Base-by-base conservation (phyloP, 78 protist genomes). In the Monocercomonoides exilis region DNA sequence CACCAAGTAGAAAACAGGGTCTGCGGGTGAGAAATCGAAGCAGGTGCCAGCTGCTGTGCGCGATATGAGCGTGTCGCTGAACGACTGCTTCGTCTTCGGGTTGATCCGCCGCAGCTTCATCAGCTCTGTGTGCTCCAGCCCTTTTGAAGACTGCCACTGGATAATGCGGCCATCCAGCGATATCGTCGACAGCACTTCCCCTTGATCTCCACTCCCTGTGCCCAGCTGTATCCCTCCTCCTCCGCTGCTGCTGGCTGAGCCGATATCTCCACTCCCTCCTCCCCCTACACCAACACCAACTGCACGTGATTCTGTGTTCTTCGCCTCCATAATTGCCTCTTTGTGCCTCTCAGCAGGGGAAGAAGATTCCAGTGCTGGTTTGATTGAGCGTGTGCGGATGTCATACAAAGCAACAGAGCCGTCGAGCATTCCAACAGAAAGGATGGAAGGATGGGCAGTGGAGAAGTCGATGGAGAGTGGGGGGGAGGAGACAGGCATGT, bases 91-190 rank as follows among this genome's bases (percentile, higher is more conserved):
- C 70, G 70, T 54, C 82, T 79, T 79, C 43, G 82, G 82, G 64
- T 38, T 45, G 34, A 82, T 36, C 2, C 91, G 88, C 77, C 82
- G 85, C 44, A 92, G 85, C 0, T 0, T 0, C 88, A 91, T 90
- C 63, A 91, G 84, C 42, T 89, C 87, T 77, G 77, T 2, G 80
- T 46, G 84, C 80, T 93, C 93, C 45, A 94, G 84, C 34, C 94
- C 94, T 89, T 91, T 92, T 45, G 43, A 44, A 43, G 91, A 41
- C 33, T 84, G 0, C 94, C 96, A 92, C 86, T 89, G 87, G 41
- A 46, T n/a, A 34, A 92, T 92, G 21, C 87, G 85, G 3, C 96
- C 96, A 44, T 94, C 96, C 5, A 90, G 64, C 0, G 92, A 81
- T n/a, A 89, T 81, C 1, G 96, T 89, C 1, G 91, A 89, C 33